Base-by-base conservation (phyloP, 2,329 filamentous ascomycete genomes). In the Pseudocercospora cruenta region DNA sequence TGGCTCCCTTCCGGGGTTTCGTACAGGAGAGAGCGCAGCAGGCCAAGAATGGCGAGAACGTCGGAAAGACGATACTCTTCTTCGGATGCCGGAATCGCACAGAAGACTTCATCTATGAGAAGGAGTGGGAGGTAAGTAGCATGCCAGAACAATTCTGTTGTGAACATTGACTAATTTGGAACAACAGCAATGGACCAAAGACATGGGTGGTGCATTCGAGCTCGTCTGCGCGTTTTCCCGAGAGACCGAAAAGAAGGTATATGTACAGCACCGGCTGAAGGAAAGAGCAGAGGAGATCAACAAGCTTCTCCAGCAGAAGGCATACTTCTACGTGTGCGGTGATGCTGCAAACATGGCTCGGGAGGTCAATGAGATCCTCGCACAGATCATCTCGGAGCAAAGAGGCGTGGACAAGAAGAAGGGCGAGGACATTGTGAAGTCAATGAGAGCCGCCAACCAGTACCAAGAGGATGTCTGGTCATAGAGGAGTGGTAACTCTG, bases 321-420 rank as follows among this genome's bases (percentile, higher is more conserved):
- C 93, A 4, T 97, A 95, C 81, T 94, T 99, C 79, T 99, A 99
- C 79, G 94, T 99, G 65, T 99, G 96, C 75, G 95, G 95, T 82
- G 95, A 99, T 78, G 96, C 96, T 0, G 92, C 95, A 64, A 94
- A 97, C 83, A 97, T 85, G 80, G 80, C 81, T 14, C 74, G 79
- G 31, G 81, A 82, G 70, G 80, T 82, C 33, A 78, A 96, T 78
- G 85, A 90, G 24, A 88, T 93, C n/a, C 85, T 99, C 51, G 90
- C 86, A 26, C 90, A 96, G 78, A 96, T 98, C 76, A 90, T 99
- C 73, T 85, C 93, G 26, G 88, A 94, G 77, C 87, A 96, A 79
- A 88, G 95, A 62, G 91, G 91, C 59, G 86, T 98, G 65, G 85
- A 92, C 1, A 90, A 94, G 75, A 84, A 90, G 70, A 97, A 97